phyloP scores from a whole-genome alignment of 148 eudicot genomes.

The Polygonum aviculare region DNA sequence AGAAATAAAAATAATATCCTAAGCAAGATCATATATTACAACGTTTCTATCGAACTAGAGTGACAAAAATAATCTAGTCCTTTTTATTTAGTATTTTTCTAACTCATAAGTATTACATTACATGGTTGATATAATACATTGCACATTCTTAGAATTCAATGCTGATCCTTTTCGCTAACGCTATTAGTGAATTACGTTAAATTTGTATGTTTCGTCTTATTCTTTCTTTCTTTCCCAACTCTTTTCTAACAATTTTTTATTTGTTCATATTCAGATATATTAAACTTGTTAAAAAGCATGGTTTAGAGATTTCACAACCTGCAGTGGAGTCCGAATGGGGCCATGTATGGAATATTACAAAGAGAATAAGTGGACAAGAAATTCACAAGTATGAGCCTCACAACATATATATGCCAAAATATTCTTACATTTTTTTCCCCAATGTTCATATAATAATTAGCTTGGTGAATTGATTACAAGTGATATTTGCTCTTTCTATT shows the following conservation, averaged over 20 bases:
- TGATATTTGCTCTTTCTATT: no score
- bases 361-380: slow-evolving; percentile 45
- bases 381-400: slow-evolving; percentile 61
- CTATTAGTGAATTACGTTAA: no score
- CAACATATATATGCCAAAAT: background rate
- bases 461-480: background rate
- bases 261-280: slow-evolving; percentile 43
- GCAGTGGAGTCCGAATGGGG: slow-evolving; percentile 46
- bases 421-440: background rate
- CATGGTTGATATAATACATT: no score
- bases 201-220: no score
- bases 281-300: slow-evolving; percentile 66
- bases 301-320: slow-evolving; percentile 94
- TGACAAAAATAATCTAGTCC: no score
- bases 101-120: no score
- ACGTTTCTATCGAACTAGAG: no score
- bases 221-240: no score
- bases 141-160: no score
- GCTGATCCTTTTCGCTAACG: background rate
- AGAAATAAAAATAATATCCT: no score
- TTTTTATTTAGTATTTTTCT: no score
- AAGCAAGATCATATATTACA: no score
- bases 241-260: background rate
- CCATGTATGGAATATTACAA: slow-evolving; percentile 65
- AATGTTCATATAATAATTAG: background rate